Conservation (phyloP, 2,329 filamentous ascomycete species). For the Paraphoma sp. region DNA sequence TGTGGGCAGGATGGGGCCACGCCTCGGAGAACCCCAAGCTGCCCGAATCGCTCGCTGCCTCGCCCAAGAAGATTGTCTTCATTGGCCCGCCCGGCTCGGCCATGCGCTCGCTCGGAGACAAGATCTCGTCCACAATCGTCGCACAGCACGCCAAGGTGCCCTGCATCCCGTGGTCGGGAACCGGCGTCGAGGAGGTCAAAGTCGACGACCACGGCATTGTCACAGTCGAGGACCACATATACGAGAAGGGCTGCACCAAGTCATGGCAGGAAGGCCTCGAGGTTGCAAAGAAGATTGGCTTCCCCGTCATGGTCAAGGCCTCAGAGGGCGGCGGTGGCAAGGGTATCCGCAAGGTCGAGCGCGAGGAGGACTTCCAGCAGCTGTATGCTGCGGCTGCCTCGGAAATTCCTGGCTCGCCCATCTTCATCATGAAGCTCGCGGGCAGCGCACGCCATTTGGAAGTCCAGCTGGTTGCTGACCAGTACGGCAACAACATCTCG, state of each 20-base stretch:
- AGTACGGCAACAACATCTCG: constrained; percentile 99
- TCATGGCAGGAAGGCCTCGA: constrained; percentile 88
- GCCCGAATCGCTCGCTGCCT: constrained; percentile 93
- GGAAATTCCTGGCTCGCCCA: constrained; percentile 97
- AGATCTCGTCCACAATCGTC: constrained; percentile 99
- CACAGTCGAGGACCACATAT: constrained; percentile 84
- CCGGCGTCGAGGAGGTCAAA: constrained; percentile 81
- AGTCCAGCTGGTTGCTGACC: constrained; percentile 95
- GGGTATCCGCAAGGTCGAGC: constrained; percentile 94
- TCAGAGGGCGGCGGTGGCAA: constrained; percentile 99
- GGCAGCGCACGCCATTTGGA: constrained; percentile 96
- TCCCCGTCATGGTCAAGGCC: constrained; percentile 99
- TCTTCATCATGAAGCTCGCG: constrained; percentile 99
- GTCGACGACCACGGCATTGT: constrained; percentile 86
- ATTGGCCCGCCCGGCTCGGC: constrained; percentile 97
- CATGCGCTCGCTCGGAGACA: constrained; percentile 99
- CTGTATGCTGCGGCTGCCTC: constrained; percentile 96
- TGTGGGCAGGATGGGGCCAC: constrained; percentile 98
- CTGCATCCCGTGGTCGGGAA: constrained; percentile 99
- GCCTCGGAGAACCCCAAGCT: constrained; percentile 98
- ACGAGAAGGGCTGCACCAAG: constrained; percentile 88
- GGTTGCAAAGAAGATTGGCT: constrained; percentile 89
- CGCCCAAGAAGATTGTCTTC: constrained; percentile 98
- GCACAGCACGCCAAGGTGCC: constrained; percentile 96
- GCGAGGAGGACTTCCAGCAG: constrained; percentile 81